phyloP scores from a whole-genome alignment of 192 early-diverging fungal species.

The Bifiguratus adelaidae region DNA sequence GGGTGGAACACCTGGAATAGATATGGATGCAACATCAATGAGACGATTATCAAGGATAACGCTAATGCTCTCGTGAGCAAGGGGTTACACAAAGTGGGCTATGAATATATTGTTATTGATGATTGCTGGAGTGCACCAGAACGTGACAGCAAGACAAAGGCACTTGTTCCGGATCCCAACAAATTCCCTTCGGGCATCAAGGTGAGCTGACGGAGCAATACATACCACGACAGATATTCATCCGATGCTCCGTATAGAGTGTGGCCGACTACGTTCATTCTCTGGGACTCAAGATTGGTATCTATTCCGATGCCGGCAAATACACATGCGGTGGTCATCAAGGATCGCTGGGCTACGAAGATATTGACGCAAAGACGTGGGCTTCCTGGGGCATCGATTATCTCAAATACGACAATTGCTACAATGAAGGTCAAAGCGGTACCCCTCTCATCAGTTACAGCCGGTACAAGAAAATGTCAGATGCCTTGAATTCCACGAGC shows the following conservation, averaged over 20 bases:
- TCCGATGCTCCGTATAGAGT: no score
- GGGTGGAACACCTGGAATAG: conserved; percentile 51
- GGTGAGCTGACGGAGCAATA: conserved; percentile 30
- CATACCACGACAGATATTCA: no score
- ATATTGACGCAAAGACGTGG: conserved; percentile 31
- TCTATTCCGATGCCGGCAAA: conserved; percentile 28
- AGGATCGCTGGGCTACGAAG: conserved; percentile 33
- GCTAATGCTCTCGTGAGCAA: conserved; percentile 29
- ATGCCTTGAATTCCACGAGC: neutral
- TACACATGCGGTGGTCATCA: conserved; percentile 37
- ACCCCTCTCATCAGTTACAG: conserved; percentile 18
- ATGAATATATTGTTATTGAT: conserved; percentile 42
- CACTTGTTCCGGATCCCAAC: conserved; percentile 18
- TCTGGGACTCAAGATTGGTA: conserved; percentile 25
- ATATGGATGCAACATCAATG: conserved; percentile 38
- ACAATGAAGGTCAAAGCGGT: conserved; percentile 22
- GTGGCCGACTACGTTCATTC: conserved; percentile 17
- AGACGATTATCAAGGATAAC: conserved; percentile 30
- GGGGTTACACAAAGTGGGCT: conserved; percentile 31
- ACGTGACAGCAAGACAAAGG: conserved; percentile 16
- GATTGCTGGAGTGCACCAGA: conserved; percentile 42
- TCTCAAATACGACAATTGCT: conserved; percentile 53
- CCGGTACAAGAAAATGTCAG: conserved; percentile 17
- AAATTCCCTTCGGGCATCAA: conserved; percentile 44
- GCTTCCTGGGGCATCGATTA: conserved; percentile 48